phyloP scores from a whole-genome alignment of 164 flowering plant genomes.

The Magnolia sinica region DNA sequence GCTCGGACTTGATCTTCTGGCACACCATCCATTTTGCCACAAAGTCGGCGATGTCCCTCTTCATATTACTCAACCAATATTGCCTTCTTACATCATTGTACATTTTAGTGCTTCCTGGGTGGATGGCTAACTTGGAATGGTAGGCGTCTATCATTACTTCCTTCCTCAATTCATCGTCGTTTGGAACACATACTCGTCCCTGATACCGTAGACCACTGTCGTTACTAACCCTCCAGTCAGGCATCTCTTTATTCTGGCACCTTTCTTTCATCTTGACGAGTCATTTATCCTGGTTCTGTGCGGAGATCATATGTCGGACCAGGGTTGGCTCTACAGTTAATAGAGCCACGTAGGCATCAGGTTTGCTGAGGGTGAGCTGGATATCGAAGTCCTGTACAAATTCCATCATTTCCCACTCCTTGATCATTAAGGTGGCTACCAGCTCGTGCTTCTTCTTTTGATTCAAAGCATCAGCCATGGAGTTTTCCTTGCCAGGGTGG shows the following conservation, averaged over 20 bases:
- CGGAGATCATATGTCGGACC: background rate
- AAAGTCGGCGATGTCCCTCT: background rate
- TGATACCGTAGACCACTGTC: background rate
- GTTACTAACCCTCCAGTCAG: background rate
- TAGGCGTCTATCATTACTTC: background rate
- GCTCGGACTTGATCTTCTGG: background rate
- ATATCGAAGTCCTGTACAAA: too few relatives aligned
- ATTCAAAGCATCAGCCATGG: too few relatives aligned
- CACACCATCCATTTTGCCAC: background rate
- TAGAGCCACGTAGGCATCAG: too few relatives aligned
- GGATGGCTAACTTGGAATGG: background rate
- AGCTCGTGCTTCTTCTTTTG: too few relatives aligned
- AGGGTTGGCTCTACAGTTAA: background rate
- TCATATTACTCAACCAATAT: background rate
- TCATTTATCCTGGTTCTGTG: background rate
- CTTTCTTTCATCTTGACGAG: background rate
- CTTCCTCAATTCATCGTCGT: background rate
- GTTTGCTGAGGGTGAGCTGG: too few relatives aligned
- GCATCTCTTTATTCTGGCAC: too few relatives aligned
- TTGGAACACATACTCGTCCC: background rate
- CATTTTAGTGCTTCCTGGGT: background rate
- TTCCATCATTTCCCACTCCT: too few relatives aligned
- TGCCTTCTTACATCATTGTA: background rate
- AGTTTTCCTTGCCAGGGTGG: too few relatives aligned
- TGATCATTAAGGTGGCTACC: too few relatives aligned